These are phyloP conservation scores for Cyclotella distinguenda DNA, from an alignment of 108 stramenopile species.

Conservation along the genomic window DNA sequence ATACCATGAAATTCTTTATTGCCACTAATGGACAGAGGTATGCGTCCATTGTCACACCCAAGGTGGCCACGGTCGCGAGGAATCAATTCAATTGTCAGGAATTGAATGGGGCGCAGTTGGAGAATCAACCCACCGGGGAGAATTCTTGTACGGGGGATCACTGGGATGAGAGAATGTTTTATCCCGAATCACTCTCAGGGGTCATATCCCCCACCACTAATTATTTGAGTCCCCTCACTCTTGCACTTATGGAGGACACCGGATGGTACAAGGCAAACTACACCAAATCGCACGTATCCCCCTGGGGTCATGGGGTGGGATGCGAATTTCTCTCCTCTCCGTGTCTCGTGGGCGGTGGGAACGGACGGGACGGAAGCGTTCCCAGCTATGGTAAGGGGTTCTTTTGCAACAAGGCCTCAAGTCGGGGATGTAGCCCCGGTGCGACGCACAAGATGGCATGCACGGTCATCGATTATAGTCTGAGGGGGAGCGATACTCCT, in stretches of 20 bases:
- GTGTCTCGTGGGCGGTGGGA: slow-evolving; percentile 55
- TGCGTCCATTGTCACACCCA: slow-evolving; percentile 77
- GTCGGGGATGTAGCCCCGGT: slow-evolving; percentile 67
- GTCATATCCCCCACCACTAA: slow-evolving; percentile 78
- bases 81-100: slow-evolving; percentile 87
- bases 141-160: slow-evolving; percentile 84
- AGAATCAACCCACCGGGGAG: slow-evolving; percentile 80
- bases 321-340: slow-evolving; percentile 75
- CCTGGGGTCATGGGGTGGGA: slow-evolving; percentile 72
- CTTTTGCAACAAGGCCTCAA: slow-evolving; percentile 64
- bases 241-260: slow-evolving; percentile 81
- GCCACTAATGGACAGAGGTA: slow-evolving; percentile 70
- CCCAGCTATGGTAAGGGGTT: slow-evolving; percentile 67
- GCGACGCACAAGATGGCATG: slow-evolving; percentile 82
- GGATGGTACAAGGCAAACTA: slow-evolving; percentile 84
- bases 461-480: slow-evolving; percentile 71
- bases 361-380: slow-evolving; percentile 42
- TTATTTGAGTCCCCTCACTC: slow-evolving; percentile 64
- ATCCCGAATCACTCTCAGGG: slow-evolving; percentile 65
- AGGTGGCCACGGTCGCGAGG: slow-evolving; percentile 69
- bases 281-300: slow-evolving; percentile 32
- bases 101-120: slow-evolving; percentile 60
- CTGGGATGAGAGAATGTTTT: slow-evolving; percentile 82
- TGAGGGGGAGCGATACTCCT: slow-evolving; percentile 54
- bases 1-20: slow-evolving; percentile 75